Conservation (phyloP, 371 early-diverging fungal species). For the Rhizopus stolonifer region DNA sequence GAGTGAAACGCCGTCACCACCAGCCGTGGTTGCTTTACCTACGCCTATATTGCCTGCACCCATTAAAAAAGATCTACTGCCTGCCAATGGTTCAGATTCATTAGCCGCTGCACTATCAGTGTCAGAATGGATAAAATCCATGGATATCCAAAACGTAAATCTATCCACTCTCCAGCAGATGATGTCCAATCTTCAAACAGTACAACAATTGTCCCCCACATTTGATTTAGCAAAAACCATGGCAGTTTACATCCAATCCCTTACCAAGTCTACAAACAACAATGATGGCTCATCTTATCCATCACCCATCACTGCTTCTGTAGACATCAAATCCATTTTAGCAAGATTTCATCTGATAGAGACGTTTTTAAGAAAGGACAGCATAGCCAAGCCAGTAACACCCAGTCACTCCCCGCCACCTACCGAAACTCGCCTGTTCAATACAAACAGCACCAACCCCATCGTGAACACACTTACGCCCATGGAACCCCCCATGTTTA, state of each 20-base stretch:
- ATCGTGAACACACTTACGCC: constrained; percentile 22
- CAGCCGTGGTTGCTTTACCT: constrained; percentile 10
- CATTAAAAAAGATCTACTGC: not conserved
- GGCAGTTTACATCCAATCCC: constrained; percentile 40
- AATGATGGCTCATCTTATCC: not conserved
- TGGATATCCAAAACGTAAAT: constrained; percentile 41
- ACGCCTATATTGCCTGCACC: constrained; percentile 7
- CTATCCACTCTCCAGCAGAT: constrained; percentile 46
- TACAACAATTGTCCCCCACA: constrained; percentile 35
- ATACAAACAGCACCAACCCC: constrained; percentile 13
- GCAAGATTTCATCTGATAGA: constrained; percentile 45
- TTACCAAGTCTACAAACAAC: constrained; percentile 24
- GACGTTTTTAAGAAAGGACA: constrained; percentile 42
- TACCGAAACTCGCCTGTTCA: constrained; percentile 5
- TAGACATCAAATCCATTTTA: constrained; percentile 42
- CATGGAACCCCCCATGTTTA: constrained; percentile 56
- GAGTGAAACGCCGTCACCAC: constrained; percentile 8
- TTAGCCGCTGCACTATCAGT: constrained; percentile 12
- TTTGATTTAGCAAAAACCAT: constrained; percentile 41
- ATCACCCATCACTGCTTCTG: constrained; percentile 14
- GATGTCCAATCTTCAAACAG: constrained; percentile 36
- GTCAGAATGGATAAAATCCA: constrained; percentile 32
- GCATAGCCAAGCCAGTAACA: not conserved
- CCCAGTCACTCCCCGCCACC: not conserved
- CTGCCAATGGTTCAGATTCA: constrained; percentile 1